Evolutionary conservation across 2,329 filamentous ascomycete genomes (phyloP).

Genomic region (Ophiostoma quercus): DNA sequence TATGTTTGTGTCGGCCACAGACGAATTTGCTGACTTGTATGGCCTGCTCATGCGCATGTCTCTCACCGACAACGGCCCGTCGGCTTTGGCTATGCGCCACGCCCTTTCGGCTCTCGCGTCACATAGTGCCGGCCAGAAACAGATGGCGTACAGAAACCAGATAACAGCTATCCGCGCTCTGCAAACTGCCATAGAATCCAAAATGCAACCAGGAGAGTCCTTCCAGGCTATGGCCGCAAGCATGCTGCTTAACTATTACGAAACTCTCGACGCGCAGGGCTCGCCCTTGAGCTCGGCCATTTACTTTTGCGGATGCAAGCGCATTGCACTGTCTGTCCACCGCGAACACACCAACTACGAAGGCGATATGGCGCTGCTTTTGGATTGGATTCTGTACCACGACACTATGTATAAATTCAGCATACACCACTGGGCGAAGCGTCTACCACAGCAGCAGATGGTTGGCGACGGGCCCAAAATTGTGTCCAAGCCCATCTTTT

Average conservation of each 20-base stretch:
- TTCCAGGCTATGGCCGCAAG: constrained; percentile 28
- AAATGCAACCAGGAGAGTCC: constrained; percentile 10
- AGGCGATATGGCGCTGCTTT: constrained; percentile 26
- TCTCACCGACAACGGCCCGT: constrained; percentile 25
- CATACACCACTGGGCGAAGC: constrained; percentile 27
- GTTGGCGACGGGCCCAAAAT: constrained; percentile 22
- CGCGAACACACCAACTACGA: constrained; percentile 25
- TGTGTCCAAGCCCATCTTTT: constrained; percentile 26
- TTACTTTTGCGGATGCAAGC: constrained; percentile 27
- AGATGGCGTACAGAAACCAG: constrained; percentile 22
- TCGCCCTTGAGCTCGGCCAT: constrained; percentile 22
- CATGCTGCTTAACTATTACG: constrained; percentile 27
- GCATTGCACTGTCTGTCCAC: constrained; percentile 23
- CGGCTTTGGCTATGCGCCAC: constrained; percentile 25
- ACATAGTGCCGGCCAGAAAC: constrained; percentile 22
- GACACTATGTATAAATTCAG: constrained; percentile 29
- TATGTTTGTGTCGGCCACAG: constrained; percentile 22
- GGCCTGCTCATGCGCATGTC: constrained; percentile 28
- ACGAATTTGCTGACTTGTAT: constrained; percentile 27
- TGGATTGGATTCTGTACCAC: constrained; percentile 29
- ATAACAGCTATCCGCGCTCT: constrained; percentile 21
- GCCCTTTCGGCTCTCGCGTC: constrained; percentile 26
- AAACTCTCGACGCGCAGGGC: constrained; percentile 21
- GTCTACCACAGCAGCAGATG: constrained; percentile 18
- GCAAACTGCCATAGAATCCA: constrained; percentile 20